phyloP scores from a whole-genome alignment of 352 stramenopile species.

The Phytophthora pini region DNA sequence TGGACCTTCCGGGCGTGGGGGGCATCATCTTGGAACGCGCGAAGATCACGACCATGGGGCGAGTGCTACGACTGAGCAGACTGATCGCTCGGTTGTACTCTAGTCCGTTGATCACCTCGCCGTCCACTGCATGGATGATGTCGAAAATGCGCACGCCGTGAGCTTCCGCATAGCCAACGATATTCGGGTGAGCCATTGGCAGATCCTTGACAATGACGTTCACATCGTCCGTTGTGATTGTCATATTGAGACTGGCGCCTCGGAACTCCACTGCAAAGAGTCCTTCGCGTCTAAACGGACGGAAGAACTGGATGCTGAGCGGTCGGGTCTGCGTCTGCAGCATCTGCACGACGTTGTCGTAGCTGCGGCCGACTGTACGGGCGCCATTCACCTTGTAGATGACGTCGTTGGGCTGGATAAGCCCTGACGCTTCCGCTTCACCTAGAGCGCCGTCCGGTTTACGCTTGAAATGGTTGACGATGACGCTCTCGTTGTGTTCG shows the following conservation, averaged over 20 bases:
- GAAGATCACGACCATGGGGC: constrained; percentile 86
- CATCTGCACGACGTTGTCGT: constrained; percentile 88
- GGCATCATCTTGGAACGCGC: constrained; percentile 70
- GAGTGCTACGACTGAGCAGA: constrained; percentile 65
- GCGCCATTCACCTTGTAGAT: constrained; percentile 89
- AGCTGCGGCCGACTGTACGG: constrained; percentile 76
- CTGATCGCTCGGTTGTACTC: constrained; percentile 88
- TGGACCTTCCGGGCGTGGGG: constrained; percentile 63
- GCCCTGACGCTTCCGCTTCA: constrained; percentile 62
- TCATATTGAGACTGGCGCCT: constrained; percentile 83
- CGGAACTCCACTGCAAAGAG: constrained; percentile 88
- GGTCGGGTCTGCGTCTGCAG: constrained; percentile 80
- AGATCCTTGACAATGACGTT: constrained; percentile 88
- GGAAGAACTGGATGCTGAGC: constrained; percentile 85
- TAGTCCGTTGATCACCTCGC: constrained; percentile 74
- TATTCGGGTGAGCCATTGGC: constrained; percentile 82
- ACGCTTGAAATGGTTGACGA: constrained; percentile 88
- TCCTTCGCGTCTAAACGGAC: constrained; percentile 75
- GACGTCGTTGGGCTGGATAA: constrained; percentile 75
- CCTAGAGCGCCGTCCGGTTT: constrained; percentile 53
- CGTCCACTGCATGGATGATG: constrained; percentile 82
- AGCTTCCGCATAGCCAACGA: constrained; percentile 83
- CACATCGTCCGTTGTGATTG: constrained; percentile 85
- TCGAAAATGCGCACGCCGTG: constrained; percentile 85
- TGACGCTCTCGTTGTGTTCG: constrained; percentile 84